A percentile compares a stretch with the other conserved stretches of the same genome.
Evolutionary conservation across 768 basidiomycete species (phyloP).

Genomic region (Mycena latifolia): DNA sequence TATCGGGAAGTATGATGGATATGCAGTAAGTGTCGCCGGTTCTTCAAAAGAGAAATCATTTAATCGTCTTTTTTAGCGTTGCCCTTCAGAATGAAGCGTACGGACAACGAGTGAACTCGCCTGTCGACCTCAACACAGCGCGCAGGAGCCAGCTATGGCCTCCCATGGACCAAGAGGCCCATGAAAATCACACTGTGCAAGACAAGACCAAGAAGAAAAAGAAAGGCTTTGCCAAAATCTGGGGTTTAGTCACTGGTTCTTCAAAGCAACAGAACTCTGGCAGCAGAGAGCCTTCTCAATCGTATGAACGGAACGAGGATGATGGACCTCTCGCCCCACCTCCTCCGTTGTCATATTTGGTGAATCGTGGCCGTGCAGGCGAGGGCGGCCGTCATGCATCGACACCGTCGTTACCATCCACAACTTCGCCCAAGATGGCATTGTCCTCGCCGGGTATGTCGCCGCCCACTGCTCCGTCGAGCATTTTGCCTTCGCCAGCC

Average conservation of each 20-base stretch:
- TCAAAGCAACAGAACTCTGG: conserved; percentile 54
- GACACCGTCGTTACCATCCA: conserved; percentile 75
- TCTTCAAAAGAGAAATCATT: conserved; percentile 5
- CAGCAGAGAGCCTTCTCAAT: conserved; percentile 50
- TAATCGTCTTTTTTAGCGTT: conserved; percentile 59
- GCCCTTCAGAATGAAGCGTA: conserved; percentile 79
- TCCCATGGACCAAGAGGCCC: conserved; percentile 48
- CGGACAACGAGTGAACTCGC: conserved; percentile 44
- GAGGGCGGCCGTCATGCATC: conserved; percentile 73
- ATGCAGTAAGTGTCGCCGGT: conserved; percentile 79
- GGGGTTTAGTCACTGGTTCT: conserved; percentile 79
- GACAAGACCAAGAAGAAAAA: conserved; percentile 82
- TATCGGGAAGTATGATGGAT: conserved; percentile 91
- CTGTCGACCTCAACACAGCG: conserved; percentile 52
- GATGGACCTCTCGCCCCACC: conserved; percentile 88
- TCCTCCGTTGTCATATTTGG: conserved; percentile 91
- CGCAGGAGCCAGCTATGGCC: conserved; percentile 70
- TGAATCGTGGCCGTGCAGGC: conserved; percentile 66
- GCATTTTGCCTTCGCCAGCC: conserved; percentile 79
- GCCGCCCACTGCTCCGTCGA: conserved; percentile 82
- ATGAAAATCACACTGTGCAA: conserved; percentile 40
- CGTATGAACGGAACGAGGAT: conserved; percentile 67
- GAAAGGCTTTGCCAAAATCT: conserved; percentile 83
- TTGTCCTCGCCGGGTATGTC: conserved; percentile 74
- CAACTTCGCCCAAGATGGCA: conserved; percentile 66